Evolutionary conservation across 306 rosid genomes (phyloP), one percentile per base, ranked within the genome.

Genomic region (Delonix regia): DNA sequence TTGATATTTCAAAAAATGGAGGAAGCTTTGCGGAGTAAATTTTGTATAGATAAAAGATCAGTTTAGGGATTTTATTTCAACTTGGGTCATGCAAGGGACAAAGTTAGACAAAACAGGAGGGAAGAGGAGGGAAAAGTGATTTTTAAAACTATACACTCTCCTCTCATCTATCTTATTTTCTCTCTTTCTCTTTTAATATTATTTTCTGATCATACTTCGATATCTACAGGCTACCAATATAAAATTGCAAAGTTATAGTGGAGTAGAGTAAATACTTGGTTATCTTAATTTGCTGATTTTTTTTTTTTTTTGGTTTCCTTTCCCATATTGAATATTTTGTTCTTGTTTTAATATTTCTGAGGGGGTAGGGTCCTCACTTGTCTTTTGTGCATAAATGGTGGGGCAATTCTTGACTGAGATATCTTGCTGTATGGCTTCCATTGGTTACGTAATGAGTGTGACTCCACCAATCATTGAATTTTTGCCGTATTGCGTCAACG

Each of bases 1-100:
- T 59, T 15, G 69, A 89, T 86, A 77, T 86, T 92, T 68, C 89
- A 69, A 51, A 82, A 81, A 51, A 60, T 94, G 75, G 94, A 91
- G 82, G 94, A 87, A 81, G 84, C 75, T 52, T 78, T 94, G 69
- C 82, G 87, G 57, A 75, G 48, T 30, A 83, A 87, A 84, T 90
- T 85, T 59, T 82, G 89, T 85, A 56, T 80, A 42, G 85, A 85
- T 64, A 80, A 45, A 77, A 85, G 83, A 78, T 56, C 56, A 4
- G 55, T 10, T 19, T 77, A 76, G 71, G 30, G 47, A 10, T 9
- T 38, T 53, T 27, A 53, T n/a, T n/a, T n/a, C n/a, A n/a, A n/a
- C n/a, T n/a, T n/a, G n/a, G n/a, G n/a, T n/a, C n/a, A n/a, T n/a
- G n/a, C n/a, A n/a, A n/a, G n/a, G n/a, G n/a, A n/a, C n/a, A n/a